Evolutionary conservation across 108 stramenopile species (phyloP), one percentile per base, ranked within the genome.

Genomic region (Pseudonitzschia pungens): DNA sequence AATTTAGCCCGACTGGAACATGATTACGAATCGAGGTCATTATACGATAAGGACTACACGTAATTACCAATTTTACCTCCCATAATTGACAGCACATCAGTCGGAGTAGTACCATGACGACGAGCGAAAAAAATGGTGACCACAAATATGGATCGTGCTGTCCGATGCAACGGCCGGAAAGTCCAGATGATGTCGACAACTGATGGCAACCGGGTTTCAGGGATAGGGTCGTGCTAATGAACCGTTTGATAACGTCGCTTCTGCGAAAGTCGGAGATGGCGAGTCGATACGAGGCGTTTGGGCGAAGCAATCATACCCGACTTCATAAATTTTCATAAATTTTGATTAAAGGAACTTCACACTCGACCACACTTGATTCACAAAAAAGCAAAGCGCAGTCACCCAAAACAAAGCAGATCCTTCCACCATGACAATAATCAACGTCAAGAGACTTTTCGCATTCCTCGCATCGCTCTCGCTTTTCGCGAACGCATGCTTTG

Each of bases 21-120:
- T n/a, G n/a, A n/a, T n/a, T n/a, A n/a, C n/a, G n/a, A n/a, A n/a
- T n/a, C n/a, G n/a, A n/a, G n/a, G n/a, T n/a, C n/a, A n/a, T n/a
- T n/a, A n/a, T n/a, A n/a, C n/a, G n/a, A n/a, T n/a, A n/a, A n/a
- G n/a, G n/a, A n/a, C n/a, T n/a, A n/a, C n/a, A n/a, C n/a, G n/a
- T n/a, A n/a, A n/a, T n/a, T n/a, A n/a, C n/a, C n/a, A n/a, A n/a
- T n/a, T n/a, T n/a, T 6, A 36, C 4, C 6, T 6, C 36, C 6
- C 36, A 5, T 36, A 36, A 36, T 48, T 55, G 54, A 55, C n/a
- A 55, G 54, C 54, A 26, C 54, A 24, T 55, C 26, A 21, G 2
- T 55, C 54, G 54, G 54, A 55, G 54, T 55, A 55, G 54, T 22
- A 55, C 4, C 2, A n/a, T n/a, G n/a, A n/a, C n/a, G n/a, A n/a